Conservation (phyloP, 371 early-diverging fungal genomes). For the Mucor circinelloides region DNA sequence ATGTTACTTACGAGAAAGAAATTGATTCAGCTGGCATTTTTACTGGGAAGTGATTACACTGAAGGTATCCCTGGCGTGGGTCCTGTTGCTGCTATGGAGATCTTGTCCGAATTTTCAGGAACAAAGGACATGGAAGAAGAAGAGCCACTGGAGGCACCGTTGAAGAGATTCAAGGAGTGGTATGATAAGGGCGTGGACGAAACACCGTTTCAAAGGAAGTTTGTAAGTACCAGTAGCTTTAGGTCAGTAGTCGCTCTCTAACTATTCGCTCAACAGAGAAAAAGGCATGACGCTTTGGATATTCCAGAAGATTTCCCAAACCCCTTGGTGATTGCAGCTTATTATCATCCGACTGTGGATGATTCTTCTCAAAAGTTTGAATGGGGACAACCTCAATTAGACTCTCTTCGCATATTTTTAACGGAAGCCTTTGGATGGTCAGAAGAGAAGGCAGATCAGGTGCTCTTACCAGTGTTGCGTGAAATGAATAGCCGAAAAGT, state of each 20-base stretch:
- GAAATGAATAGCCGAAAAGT: conserved; percentile 63
- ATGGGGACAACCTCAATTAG: conserved; percentile 88
- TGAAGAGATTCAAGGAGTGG: conserved; percentile 66
- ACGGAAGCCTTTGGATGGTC: conserved; percentile 51
- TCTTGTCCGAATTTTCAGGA: conserved; percentile 72
- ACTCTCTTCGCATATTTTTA: conserved; percentile 67
- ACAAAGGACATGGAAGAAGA: conserved; percentile 21
- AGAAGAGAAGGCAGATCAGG: conserved; percentile 55
- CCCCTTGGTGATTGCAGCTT: conserved; percentile 76
- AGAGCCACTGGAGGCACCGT: conserved; percentile 31
- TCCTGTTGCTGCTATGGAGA: conserved; percentile 91
- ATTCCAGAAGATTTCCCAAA: conserved; percentile 82
- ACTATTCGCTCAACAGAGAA: conserved; percentile 39
- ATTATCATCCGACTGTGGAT: conserved; percentile 82
- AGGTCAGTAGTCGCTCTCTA: conserved; percentile 2
- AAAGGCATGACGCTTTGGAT: conserved; percentile 51
- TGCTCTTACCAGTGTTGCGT: conserved; percentile 79
- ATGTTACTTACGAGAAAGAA: conserved; percentile 73
- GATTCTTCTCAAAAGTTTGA: conserved; percentile 63
- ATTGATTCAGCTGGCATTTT: conserved; percentile 82
- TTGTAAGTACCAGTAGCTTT: conserved; percentile 50
- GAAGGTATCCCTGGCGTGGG: conserved; percentile 95
- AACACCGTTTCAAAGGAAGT: conserved; percentile 55
- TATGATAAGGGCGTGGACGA: conserved; percentile 55
- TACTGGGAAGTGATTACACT: conserved; percentile 98